Evolutionary conservation across 345 rosid genomes (phyloP), one percentile per base, ranked within the genome.

Genomic region (Ceriops decandra): DNA sequence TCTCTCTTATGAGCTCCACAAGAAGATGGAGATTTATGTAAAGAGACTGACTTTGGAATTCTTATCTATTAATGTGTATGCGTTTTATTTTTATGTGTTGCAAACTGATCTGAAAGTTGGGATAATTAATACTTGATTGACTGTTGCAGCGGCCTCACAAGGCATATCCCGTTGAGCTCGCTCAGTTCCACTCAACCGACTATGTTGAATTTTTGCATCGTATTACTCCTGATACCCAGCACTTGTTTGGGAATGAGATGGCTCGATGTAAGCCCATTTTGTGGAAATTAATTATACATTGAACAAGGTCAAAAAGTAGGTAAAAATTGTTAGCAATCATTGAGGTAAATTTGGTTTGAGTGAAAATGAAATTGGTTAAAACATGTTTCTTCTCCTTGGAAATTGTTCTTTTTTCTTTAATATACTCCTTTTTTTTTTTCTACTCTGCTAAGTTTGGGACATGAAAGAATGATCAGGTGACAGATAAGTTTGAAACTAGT

Each of bases 101-200:
- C 0, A 42, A 42, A 42, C 16, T 15, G 5, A 13, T 42, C 19
- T 42, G 17, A 13, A 13, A 47, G 1, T 3, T 27, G 53, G 53
- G 72, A 20, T 46, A 42, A 17, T 56, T 61, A 46, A n/a, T 62
- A 26, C 71, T 67, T 66, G 49, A 31, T 75, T 68, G 51, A 46
- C 33, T 52, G 26, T 68, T 75, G 83, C 87, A 95, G 99, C 89
- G 98, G 71, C 99, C 99, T 26, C 97, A 92, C 81, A 95, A 95
- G 83, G 99, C 99, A 5, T 95, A 92, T 76, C 98, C 97, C 7
- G 87, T 80, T 63, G 98, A 95, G 81, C 95, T 95, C 60, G 98
- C 99, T 4, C 97, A 95, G 85, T 95, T 91, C 74, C 99, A 91
- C 82, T 88, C 98, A 1, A 84, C 93, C 1, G 97, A 95, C 35